phyloP scores from a whole-genome alignment of 805 yeast species.

The Scheffersomyces spartinae region DNA sequence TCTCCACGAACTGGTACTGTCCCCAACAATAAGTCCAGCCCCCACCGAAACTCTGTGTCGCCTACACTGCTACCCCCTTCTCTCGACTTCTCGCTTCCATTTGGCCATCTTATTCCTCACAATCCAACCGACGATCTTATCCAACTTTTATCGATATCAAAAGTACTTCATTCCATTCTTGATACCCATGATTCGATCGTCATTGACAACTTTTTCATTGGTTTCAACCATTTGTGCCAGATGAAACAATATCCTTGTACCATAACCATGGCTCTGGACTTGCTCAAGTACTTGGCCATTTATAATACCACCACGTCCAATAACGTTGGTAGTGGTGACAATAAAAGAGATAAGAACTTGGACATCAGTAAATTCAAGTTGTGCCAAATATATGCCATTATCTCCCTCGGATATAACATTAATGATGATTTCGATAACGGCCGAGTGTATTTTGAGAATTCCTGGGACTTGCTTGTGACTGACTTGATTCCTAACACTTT shows the following conservation, averaged over 20 bases:
- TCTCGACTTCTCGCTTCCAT: too few relatives aligned
- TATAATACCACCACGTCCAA: conserved; percentile 3
- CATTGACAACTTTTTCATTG: conserved; percentile 20
- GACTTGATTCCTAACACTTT: conserved; percentile 19
- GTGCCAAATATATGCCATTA: conserved; percentile 29
- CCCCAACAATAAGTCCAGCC: neutral
- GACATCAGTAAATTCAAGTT: conserved; percentile 21
- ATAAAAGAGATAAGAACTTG: conserved; percentile 3
- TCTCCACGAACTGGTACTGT: neutral
- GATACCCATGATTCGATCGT: conserved; percentile 4
- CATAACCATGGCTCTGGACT: conserved; percentile 10
- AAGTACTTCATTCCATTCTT: conserved; percentile 11
- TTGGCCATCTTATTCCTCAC: too few relatives aligned
- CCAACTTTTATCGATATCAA: conserved; percentile 17
- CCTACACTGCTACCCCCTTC: too few relatives aligned
- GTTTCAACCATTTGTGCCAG: conserved; percentile 16
- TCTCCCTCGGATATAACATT: conserved; percentile 31
- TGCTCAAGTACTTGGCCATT: conserved; percentile 11
- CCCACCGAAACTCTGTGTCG: too few relatives aligned
- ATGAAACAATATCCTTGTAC: conserved; percentile 6
- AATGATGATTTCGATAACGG: conserved; percentile 18
- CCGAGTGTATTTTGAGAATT: conserved; percentile 26
- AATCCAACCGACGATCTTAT: conserved; percentile 16
- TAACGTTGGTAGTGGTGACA: neutral
- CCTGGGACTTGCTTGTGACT: conserved; percentile 33